These are phyloP conservation scores for Ophiocordyceps camponoti-floridani DNA, from an alignment of 2,329 filamentous ascomycete genomes.

Conservation along the genomic window DNA sequence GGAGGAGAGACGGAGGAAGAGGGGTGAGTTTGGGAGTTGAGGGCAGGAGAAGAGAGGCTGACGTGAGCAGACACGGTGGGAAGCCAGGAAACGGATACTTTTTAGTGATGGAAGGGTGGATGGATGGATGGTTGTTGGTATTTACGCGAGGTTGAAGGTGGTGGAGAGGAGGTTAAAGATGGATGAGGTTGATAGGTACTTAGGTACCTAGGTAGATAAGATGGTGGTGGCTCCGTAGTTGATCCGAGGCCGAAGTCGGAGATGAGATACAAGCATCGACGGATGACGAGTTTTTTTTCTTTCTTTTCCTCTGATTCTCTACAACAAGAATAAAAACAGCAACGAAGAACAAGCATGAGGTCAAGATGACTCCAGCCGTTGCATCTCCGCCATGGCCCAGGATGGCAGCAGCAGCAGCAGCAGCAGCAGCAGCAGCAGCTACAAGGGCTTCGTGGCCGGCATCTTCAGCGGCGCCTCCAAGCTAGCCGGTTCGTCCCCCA, in stretches of 20 bases:
- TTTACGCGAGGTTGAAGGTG: neutral
- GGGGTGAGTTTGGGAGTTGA: conserved; percentile 35
- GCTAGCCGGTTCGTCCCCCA: conserved; percentile 60
- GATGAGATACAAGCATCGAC: too few relatives aligned
- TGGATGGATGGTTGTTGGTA: neutral
- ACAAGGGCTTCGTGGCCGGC: conserved; percentile 95
- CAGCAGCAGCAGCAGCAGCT: conserved; percentile 27
- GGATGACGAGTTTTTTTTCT: too few relatives aligned
- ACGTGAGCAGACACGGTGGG: conserved; percentile 11
- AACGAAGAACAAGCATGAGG: too few relatives aligned
- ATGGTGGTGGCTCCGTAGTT: too few relatives aligned
- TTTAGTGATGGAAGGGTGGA: conserved; percentile 7
- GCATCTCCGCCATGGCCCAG: too few relatives aligned
- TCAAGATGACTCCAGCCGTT: too few relatives aligned
- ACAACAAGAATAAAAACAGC: too few relatives aligned
- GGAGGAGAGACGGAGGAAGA: conserved; percentile 34
- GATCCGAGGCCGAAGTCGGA: too few relatives aligned
- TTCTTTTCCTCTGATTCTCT: too few relatives aligned
- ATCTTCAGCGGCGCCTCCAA: conserved; percentile 90
- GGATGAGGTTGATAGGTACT: too few relatives aligned
- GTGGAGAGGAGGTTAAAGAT: neutral
- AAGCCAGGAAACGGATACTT: conserved; percentile 19
- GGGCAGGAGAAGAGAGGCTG: too few relatives aligned
- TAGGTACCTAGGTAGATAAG: too few relatives aligned
- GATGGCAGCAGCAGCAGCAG: neutral